Base-by-base conservation (phyloP, 306 rosid genomes). In the Ochetophila trinervis region DNA sequence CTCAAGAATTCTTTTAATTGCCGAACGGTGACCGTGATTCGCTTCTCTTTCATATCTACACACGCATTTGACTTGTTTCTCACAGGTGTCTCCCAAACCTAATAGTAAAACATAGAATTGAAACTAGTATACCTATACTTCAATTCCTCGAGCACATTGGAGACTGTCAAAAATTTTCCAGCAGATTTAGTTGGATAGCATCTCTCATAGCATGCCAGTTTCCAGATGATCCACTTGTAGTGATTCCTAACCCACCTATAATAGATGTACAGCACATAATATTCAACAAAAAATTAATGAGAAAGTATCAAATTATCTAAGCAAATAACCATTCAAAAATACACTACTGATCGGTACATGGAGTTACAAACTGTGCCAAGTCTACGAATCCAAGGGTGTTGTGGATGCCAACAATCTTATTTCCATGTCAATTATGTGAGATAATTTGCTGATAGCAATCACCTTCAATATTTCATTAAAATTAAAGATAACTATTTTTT, bases 151-250 rank as follows among this genome's bases (percentile, higher is more conserved):
- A 87, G 85, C 48, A 92, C 95, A 75, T 92, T 92, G 65, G 83
- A 76, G 50, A 76, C 69, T 19, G 87, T 79, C 70, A 92, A 75
- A 74, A 89, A 72, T 0, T 73, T 85, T 76, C 89, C 84, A 48
- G 62, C 80, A 55, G 80, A 73, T 53, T 80, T 74, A 52, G 84
- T 74, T 21, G 91, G 70, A 78, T 75, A 64, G 74, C 74, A 83
- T 79, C 95, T 82, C 74, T 84, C 96, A 45, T 92, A 89, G 73
- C 91, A 89, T 66, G 93, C 93, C 70, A 92, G 80, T 74, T 92
- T 92, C 98, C 98, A 92, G 60, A 89, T 86, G 74, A 89, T 84
- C 98, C 96, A 89, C 74, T 84, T 87, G 89, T 82, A 89, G 79
- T 89, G 98, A 84, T 89, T 92, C 21, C 51, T 65, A 65, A 87